Evolutionary conservation across 192 early-diverging fungal species (phyloP).

Genomic region (Umbelopsis sp.): DNA sequence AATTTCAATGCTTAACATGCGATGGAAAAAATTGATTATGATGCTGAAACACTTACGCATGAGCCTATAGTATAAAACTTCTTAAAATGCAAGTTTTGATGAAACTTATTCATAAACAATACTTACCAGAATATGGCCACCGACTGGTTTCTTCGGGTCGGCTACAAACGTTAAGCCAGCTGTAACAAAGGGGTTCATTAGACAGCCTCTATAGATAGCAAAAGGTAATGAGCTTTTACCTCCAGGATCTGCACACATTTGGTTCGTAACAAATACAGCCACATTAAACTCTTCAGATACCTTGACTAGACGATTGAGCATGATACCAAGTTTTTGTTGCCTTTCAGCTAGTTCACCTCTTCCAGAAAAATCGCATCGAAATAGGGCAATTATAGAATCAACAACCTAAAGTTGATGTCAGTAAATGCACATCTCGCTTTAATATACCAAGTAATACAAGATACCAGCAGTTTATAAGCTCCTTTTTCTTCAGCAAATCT

Average conservation of each 20-base stretch:
- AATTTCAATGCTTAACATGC: background rate
- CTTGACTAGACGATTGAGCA: constrained; percentile 72
- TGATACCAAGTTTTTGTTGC: constrained; percentile 79
- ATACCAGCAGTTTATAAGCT: constrained; percentile 58
- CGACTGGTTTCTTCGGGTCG: constrained; percentile 89
- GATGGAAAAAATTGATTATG: background rate
- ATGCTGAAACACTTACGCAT: constrained; percentile 30
- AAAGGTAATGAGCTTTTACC: constrained; percentile 7
- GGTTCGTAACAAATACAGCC: constrained; percentile 83
- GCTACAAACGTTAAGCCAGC: constrained; percentile 74
- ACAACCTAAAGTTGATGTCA: constrained; percentile 50
- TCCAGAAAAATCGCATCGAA: constrained; percentile 81
- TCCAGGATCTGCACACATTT: constrained; percentile 48
- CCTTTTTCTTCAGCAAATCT: constrained; percentile 72
- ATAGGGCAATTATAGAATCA: constrained; percentile 83
- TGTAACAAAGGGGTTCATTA: constrained; percentile 56
- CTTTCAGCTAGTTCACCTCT: constrained; percentile 86
- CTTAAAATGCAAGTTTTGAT: background rate
- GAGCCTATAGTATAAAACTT: constrained; percentile 25
- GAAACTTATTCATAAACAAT: background rate
- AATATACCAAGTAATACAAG: background rate
- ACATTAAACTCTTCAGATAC: constrained; percentile 88
- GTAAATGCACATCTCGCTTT: background rate
- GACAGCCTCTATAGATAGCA: background rate
- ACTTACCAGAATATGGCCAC: constrained; percentile 71